Evolutionary conservation across 23 red algal genomes (phyloP).

Genomic region (Gracilaria gracilis): DNA sequence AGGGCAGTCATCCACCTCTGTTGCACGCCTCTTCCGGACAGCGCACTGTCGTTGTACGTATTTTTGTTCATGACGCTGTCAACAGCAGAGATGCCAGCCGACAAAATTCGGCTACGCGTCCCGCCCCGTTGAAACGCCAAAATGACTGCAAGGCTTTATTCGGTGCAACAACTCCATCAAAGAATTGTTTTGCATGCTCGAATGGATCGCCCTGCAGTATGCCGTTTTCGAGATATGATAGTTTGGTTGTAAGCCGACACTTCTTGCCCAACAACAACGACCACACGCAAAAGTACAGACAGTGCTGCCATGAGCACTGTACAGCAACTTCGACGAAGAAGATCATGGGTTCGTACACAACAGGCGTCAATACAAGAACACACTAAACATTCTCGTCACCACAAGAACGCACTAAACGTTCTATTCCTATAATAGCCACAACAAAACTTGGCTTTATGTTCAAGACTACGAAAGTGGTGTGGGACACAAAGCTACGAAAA

Average conservation of each 20-base stretch:
- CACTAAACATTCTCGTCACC: no score
- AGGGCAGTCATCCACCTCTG: background rate
- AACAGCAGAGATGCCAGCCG: background rate
- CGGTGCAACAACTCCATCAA: conserved; percentile 1
- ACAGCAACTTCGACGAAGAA: no score
- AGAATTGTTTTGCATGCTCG: background rate
- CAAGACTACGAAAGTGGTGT: no score
- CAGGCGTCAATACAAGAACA: no score
- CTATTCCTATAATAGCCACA: no score
- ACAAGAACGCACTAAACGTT: no score
- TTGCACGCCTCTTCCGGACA: conserved; percentile 10
- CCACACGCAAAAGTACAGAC: background rate
- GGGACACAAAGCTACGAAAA: background rate
- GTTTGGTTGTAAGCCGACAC: background rate
- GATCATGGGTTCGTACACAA: no score
- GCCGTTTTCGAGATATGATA: background rate
- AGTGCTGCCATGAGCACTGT: no score
- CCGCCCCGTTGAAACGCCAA: conserved; percentile 2
- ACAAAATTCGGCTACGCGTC: conserved; percentile 15
- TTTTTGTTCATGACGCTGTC: conserved; percentile 1
- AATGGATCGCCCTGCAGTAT: background rate
- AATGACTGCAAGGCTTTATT: conserved; percentile 33
- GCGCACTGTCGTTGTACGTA: conserved; percentile 16
- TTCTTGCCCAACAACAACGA: background rate
- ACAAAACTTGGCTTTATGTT: no score